Evolutionary conservation across 2,329 filamentous ascomycete genomes (phyloP).

Genomic region (Periglandula ipomoeae): DNA sequence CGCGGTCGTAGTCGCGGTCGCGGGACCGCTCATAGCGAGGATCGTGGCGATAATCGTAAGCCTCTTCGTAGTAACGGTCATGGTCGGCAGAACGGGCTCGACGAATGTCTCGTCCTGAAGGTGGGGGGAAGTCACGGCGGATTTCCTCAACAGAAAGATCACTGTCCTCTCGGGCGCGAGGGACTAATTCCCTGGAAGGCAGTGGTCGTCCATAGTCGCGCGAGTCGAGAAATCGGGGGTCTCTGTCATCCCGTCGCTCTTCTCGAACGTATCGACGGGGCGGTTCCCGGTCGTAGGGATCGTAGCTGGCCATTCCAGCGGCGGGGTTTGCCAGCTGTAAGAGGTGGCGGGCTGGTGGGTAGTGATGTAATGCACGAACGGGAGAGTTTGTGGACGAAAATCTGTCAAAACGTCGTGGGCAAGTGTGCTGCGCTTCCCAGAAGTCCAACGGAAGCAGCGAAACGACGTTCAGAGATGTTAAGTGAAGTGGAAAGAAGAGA

Average conservation of each 20-base stretch:
- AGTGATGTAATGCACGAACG: not conserved
- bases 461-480: not conserved
- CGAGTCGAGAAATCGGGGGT: conserved; percentile 44
- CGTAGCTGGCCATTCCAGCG: conserved; percentile 36
- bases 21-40: conserved; percentile 25
- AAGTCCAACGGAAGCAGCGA: not conserved
- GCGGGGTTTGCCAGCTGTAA: not conserved
- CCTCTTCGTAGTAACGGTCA: conserved; percentile 43
- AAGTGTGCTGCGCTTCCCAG: not conserved
- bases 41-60: conserved; percentile 38
- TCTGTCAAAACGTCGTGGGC: not conserved
- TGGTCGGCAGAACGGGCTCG: conserved; percentile 57
- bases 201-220: conserved; percentile 40
- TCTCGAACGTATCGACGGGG: conserved; percentile 44
- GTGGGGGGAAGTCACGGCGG: conserved; percentile 73
- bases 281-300: conserved; percentile 44
- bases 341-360: not conserved
- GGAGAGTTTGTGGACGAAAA: not conserved
- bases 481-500: not conserved
- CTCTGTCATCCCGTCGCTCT: conserved; percentile 41
- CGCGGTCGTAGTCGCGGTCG: conserved; percentile 22
- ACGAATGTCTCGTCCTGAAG: conserved; percentile 41
- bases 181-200: conserved; percentile 44
- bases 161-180: conserved; percentile 60
- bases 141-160: conserved; percentile 73